Evolutionary conservation across 2,329 filamentous ascomycete genomes (phyloP), one percentile per base, ranked within the genome.

Genomic region (Lecanoromycetidae sp.): DNA sequence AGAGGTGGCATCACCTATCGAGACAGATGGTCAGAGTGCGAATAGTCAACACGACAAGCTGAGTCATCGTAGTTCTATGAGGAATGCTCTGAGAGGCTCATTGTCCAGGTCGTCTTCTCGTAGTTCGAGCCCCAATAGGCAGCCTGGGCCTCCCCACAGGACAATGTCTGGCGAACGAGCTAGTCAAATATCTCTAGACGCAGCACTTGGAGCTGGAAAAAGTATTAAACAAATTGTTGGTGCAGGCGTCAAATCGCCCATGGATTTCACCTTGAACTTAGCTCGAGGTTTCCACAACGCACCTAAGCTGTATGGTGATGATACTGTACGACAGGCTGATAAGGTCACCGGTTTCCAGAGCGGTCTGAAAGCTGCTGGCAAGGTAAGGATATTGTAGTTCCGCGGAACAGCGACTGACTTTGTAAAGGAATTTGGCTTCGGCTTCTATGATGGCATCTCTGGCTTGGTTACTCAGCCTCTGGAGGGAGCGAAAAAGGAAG

Each of bases 251-350:
- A 85, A 84, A 56, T 81, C 82, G 1, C 88, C 87, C 0, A 82
- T 91, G 72, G 86, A 94, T 60, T 82, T 94, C 53, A 85, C 84
- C 33, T 66, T 94, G 34, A 84, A 84, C 1, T 66, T 94, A 30
- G 83, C 87, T 0, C 84, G 83, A 61, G 88, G 88, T 0, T 54
- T 94, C 60, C 82, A 90, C 59, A 94, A 94, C 57, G 82, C 84
- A 5, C 87, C 88, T 0, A 81, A 77, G 55, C 68, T 94, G 1
- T 94, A 94, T 59, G 84, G 87, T 34, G 87, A 94, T 57, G 79
- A 85, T 1, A 88, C 80, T 1, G 79, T 94, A 1, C 75, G 85
- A 7, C 81, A 82, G n/a, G 69, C 76, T 1, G 82, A 87, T 49
- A 86, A 85, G 56, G 84, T 94, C 4, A 87, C 84, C 0, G 82